Evolutionary conservation across 1,284 basidiomycete species (phyloP), one percentile per base, ranked within the genome.

Genomic region (Trichosporon inkin): DNA sequence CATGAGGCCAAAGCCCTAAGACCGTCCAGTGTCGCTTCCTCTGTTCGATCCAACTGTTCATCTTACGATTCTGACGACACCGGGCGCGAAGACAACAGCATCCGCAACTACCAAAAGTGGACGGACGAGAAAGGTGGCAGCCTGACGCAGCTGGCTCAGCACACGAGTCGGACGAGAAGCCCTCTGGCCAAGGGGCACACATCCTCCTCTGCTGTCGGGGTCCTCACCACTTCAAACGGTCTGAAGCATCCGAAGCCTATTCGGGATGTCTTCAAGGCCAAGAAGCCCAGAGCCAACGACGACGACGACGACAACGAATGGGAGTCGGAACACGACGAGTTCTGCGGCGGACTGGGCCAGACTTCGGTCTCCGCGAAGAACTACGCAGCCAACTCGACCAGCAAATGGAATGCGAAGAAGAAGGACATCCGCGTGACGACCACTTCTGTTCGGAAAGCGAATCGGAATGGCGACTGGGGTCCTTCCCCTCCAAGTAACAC

Each of bases 321-420:
- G 80, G 70, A 77, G 22, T 78, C 77, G 55, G 80, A 80, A 32
- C 78, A 63, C 28, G 60, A 59, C 41, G 52, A 56, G 55, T 80
- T 70, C 58, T 74, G 71, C 10, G 76, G 79, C 17, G 80, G 80
- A 0, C 68, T 80, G 6, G 80, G 80, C 5, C 80, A 81, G 59
- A 49, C 10, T 49, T 49, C 44, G 17, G 51, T 39, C 24, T 22
- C 35, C 11, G 20, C 41, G 10, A 36, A 24, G 10, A 44, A 19
- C 36, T 28, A 14, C 5, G 6, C 32, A 6, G 41, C 36, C 40
- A 36, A 20, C 7, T 53, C 41, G 10, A 54, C 55, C 17, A 56
- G 3, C 57, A 55, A 53, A 19, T 62, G 60, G 57, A 57, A 57
- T 32, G 20, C n/a, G 28, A 37, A 32, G 47, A 24, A 52, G 36